Conservation (phyloP, 1,284 basidiomycete genomes). For the Trichosporon ovoides region DNA sequence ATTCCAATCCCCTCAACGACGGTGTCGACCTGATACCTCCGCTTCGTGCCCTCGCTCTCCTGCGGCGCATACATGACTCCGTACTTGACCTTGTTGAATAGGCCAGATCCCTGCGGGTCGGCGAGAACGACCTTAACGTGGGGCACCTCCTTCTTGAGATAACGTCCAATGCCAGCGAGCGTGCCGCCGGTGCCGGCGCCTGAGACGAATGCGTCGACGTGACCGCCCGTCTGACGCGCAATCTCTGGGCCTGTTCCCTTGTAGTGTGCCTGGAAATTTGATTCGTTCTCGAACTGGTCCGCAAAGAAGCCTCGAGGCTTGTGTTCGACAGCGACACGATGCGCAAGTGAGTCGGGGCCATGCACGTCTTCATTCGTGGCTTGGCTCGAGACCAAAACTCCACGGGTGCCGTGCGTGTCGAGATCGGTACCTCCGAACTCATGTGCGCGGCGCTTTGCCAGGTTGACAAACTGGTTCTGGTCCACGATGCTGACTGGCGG, state of each 20-base stretch:
- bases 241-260: conserved; percentile 91
- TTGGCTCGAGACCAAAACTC: conserved; percentile 55
- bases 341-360: neutral
- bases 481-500: conserved; percentile 83
- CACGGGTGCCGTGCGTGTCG: conserved; percentile 17
- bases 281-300: conserved; percentile 91
- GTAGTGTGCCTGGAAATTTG: conserved; percentile 86
- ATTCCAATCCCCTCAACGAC: conserved; percentile 68
- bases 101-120: conserved; percentile 85
- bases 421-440: conserved; percentile 60
- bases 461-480: conserved; percentile 85
- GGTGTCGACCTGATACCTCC: conserved; percentile 73
- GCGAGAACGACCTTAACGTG: conserved; percentile 69
- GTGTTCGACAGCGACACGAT: conserved; percentile 21
- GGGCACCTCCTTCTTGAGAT: conserved; percentile 55
- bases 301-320: conserved; percentile 60
- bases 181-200: conserved; percentile 97
- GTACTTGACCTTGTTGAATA: conserved; percentile 90
- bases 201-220: conserved; percentile 80
- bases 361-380: conserved; percentile 51
- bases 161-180: conserved; percentile 76
- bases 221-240: conserved; percentile 83
- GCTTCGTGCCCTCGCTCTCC: conserved; percentile 90
- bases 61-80: conserved; percentile 91
- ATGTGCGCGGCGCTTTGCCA: conserved; percentile 68